These are phyloP conservation scores for Hymenoscyphus infarciens DNA, from an alignment of 2,329 filamentous ascomycete species.

Conservation along the genomic window DNA sequence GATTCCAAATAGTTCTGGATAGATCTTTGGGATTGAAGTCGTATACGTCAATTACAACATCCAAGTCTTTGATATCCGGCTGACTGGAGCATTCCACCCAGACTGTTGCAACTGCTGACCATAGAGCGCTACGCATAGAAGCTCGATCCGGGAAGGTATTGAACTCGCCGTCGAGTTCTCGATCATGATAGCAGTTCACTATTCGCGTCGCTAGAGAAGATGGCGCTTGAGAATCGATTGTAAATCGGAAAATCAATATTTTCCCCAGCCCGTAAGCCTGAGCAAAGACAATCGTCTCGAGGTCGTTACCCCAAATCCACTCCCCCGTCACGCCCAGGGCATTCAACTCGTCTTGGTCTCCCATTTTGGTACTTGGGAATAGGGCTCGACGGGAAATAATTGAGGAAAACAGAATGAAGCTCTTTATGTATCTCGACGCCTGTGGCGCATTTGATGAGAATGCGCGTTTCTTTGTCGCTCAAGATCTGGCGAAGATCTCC, in stretches of 20 bases:
- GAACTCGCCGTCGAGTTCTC: not conserved
- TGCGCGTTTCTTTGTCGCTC: not conserved
- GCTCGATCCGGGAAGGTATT: not conserved
- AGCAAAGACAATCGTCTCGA: not conserved
- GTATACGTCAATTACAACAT: not conserved
- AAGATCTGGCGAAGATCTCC: not conserved
- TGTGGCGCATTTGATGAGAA: not conserved
- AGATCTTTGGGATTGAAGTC: not conserved
- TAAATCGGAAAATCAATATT: constrained; percentile 1
- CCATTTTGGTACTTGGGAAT: not conserved
- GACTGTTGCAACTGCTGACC: not conserved
- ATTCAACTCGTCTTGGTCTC: not conserved
- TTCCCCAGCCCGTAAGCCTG: not conserved
- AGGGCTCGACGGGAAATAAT: too few relatives aligned
- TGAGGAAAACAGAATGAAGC: not conserved
- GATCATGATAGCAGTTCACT: not conserved
- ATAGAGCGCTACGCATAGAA: not conserved
- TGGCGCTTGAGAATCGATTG: not conserved
- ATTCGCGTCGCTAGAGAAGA: not conserved
- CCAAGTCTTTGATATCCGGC: not conserved
- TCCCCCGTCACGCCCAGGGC: not conserved
- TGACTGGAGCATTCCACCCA: not conserved
- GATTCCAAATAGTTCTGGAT: not conserved
- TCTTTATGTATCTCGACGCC: not conserved
- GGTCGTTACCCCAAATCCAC: not conserved